Percentiles rank a stretch among this genome's conserved stretches.
Conservation (phyloP, 2,329 filamentous ascomycete species). For the Acrocalymma vagum region DNA sequence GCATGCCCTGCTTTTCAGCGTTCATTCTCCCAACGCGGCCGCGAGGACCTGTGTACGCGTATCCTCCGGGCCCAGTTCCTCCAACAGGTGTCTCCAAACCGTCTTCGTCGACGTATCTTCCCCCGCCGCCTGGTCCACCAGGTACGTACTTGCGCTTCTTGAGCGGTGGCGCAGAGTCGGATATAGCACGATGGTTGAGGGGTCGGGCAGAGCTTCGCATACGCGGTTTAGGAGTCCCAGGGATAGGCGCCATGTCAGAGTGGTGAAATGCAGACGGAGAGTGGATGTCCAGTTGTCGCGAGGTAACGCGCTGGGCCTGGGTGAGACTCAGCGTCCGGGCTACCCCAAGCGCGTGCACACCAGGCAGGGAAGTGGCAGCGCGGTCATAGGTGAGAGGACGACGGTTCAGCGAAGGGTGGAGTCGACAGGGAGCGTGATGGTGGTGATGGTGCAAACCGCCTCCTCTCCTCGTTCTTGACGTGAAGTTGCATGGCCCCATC, state of each 20-base stretch:
- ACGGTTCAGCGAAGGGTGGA: slow-evolving; percentile 12
- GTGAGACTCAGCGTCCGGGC: slow-evolving; percentile 25
- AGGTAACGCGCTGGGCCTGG: slow-evolving; percentile 38
- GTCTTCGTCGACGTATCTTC: slow-evolving; percentile 81
- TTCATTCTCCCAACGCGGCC: slow-evolving; percentile 63
- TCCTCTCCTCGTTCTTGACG: slow-evolving; percentile 11
- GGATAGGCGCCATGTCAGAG: slow-evolving; percentile 44
- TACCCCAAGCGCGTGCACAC: slow-evolving; percentile 38
- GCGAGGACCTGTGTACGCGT: slow-evolving; percentile 61
- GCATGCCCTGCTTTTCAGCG: slow-evolving; percentile 49
- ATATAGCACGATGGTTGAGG: slow-evolving; percentile 39
- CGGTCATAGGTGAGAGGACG: slow-evolving; percentile 30
- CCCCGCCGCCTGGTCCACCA: slow-evolving; percentile 85
- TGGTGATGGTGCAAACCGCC: slow-evolving; percentile 22
- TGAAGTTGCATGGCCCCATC: slow-evolving; percentile 22
- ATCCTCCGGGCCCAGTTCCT: slow-evolving; percentile 57
- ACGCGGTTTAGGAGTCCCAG: slow-evolving; percentile 46
- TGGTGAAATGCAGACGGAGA: slow-evolving; percentile 33
- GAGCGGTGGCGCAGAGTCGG: slow-evolving; percentile 52
- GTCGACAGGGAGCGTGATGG: slow-evolving; percentile 25
- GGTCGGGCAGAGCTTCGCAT: slow-evolving; percentile 43
- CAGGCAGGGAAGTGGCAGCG: slow-evolving; percentile 24
- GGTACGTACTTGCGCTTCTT: slow-evolving; percentile 74
- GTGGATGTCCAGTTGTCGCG: slow-evolving; percentile 24
- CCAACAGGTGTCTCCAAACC: slow-evolving; percentile 67